Percentiles rank a stretch among this genome's conserved stretches.
These are phyloP conservation scores for Adansonia rubrostipa DNA, from an alignment of 441 rosid genomes.

Conservation along the genomic window DNA sequence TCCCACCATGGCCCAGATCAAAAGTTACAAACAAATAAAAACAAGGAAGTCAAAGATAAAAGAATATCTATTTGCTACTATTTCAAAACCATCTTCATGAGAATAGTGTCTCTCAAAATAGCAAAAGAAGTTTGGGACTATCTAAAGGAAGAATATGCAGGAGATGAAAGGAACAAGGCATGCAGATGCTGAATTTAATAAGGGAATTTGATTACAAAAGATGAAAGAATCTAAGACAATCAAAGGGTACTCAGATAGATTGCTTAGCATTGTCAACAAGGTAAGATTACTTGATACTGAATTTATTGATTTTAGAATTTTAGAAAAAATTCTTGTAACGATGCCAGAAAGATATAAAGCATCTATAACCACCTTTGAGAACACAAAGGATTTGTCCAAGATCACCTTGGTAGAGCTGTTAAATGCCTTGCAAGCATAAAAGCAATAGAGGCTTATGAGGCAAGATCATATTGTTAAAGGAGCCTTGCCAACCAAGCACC, in stretches of 20 bases:
- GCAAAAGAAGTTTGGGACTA: background rate
- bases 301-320: background rate
- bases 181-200: background rate
- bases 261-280: background rate
- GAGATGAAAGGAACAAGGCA: background rate
- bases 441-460: background rate
- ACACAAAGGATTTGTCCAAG: conserved; percentile 4
- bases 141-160: background rate
- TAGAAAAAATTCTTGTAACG: background rate
- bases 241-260: background rate
- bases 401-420: conserved; percentile 11
- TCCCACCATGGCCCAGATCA: too few species aligned
- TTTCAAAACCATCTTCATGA: too few species aligned
- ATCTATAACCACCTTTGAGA: background rate
- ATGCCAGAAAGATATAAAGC: conserved; percentile 13
- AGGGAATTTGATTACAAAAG: background rate
- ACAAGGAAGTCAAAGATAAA: too few species aligned
- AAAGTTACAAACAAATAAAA: too few species aligned
- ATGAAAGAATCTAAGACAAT: background rate
- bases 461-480: background rate
- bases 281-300: background rate
- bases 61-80: too few species aligned
- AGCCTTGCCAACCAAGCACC: background rate
- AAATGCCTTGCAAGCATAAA: conserved; percentile 13
- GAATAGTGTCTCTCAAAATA: background rate